A percentile compares a stretch with the other conserved stretches of the same genome.
Conservation (phyloP, 768 basidiomycete genomes). For the Porphyrellus cyaneotinctus region DNA sequence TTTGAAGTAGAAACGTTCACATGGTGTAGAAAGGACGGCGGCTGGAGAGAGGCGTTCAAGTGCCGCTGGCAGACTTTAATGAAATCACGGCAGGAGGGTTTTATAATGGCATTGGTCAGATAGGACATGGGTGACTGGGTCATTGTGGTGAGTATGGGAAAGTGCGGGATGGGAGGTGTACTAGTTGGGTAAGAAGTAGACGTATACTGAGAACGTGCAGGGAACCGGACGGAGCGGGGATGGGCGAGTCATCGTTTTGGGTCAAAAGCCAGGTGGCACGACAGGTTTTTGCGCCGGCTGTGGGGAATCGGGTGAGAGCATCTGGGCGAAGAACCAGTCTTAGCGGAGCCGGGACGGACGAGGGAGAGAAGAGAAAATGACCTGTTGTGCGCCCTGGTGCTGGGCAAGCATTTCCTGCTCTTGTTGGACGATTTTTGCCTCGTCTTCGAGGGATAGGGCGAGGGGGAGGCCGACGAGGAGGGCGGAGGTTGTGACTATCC, state of each 20-base stretch:
- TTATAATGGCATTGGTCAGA: slow-evolving; percentile 29
- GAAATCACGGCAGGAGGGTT: slow-evolving; percentile 17
- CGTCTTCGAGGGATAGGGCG: slow-evolving; percentile 91
- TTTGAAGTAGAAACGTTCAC: slow-evolving; percentile 16
- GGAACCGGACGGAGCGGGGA: not conserved
- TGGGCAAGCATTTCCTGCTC: slow-evolving; percentile 93
- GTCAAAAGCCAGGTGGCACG: slow-evolving; percentile 83
- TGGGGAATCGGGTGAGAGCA: slow-evolving; percentile 58
- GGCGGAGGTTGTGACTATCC: slow-evolving; percentile 93
- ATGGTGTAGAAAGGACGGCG: slow-evolving; percentile 15
- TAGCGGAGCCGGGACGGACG: slow-evolving; percentile 3
- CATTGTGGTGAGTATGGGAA: slow-evolving; percentile 7
- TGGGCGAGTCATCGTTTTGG: not conserved
- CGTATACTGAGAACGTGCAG: not conserved
- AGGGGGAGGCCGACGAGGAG: slow-evolving; percentile 91
- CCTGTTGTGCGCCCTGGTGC: slow-evolving; percentile 90
- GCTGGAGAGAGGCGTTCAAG: slow-evolving; percentile 23
- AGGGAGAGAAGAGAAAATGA: slow-evolving; percentile 32
- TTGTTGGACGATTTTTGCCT: slow-evolving; percentile 89
- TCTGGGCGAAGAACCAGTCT: slow-evolving; percentile 40
- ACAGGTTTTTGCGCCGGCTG: slow-evolving; percentile 47
- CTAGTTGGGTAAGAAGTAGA: slow-evolving; percentile 11
- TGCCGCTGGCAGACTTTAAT: slow-evolving; percentile 17
- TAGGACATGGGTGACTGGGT: slow-evolving; percentile 22
- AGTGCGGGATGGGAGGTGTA: slow-evolving; percentile 15